Evolutionary conservation across 139 green algal species (phyloP).

Genomic region (Chlamydomonas incerta): DNA sequence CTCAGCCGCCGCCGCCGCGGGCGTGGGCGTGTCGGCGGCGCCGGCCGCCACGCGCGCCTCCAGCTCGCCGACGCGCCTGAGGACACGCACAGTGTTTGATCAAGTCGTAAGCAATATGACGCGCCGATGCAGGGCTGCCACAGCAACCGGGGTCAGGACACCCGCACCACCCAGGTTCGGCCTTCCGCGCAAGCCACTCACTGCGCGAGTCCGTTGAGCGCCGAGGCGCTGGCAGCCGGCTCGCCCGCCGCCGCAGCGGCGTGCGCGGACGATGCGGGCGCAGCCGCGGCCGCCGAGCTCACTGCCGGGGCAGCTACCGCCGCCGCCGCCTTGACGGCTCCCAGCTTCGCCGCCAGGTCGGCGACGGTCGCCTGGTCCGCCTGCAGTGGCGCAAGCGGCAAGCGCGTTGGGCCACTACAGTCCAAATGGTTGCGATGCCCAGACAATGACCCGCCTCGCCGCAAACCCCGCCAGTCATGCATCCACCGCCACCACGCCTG

Average conservation of each 20-base stretch:
- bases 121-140: too few relatives aligned
- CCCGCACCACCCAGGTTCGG: too few relatives aligned
- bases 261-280: too few relatives aligned
- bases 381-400: background rate
- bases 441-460: too few relatives aligned
- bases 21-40: background rate
- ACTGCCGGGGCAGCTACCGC: background rate
- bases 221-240: background rate
- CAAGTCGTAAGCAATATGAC: too few relatives aligned
- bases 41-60: slow-evolving; percentile 5
- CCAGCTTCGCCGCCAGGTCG: slow-evolving; percentile 19
- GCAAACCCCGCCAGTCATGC: too few relatives aligned
- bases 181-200: background rate
- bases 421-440: too few relatives aligned
- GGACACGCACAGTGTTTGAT: background rate
- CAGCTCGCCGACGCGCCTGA: slow-evolving; percentile 23
- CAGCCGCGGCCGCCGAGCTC: background rate
- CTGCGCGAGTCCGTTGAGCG: background rate
- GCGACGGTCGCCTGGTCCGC: slow-evolving; percentile 15
- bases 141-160: too few relatives aligned
- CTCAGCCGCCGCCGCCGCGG: background rate
- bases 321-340: background rate
- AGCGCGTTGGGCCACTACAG: too few relatives aligned
- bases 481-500: background rate
- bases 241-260: background rate